Evolutionary conservation across 768 basidiomycete genomes (phyloP), one percentile per base, ranked within the genome.

Genomic region (Phlegmacium glaucopus): DNA sequence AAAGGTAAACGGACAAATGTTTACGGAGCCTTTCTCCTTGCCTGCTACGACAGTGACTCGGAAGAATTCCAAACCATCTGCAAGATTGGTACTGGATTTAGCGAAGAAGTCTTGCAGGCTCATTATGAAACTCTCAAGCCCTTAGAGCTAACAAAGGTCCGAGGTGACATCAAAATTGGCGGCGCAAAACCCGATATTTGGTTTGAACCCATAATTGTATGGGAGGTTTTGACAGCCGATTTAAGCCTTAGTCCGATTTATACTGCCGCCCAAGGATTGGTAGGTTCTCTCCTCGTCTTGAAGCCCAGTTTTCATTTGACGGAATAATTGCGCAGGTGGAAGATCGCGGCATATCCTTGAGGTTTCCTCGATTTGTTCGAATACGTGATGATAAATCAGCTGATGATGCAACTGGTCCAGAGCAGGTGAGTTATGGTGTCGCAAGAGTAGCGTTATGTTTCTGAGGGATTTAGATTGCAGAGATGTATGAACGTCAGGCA

Each of bases 31-130:
- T 98, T 96, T 80, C 78, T 98, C 17, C 80, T 99, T 30, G 96
- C 96, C 7, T 97, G 95, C 68, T 98, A 93, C 63, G 96, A 99
- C 64, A 74, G 83, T 47, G 96, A 98, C 56, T 78, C 87, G 15
- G 95, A 97, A 65, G 89, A 90, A 62, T 98, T 80, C 63, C 96
- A 99, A 61, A 94, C 94, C 4, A 93, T 98, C 44, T 98, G 96
- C 78, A 99, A 99, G 66, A 96, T 99, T 55, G 96, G 96, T 8
- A 99, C 96, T 0, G 96, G 96, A 1, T 98, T 99, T 71, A 90
- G 87, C 47, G 96, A 99, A 58, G 96, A 98, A 61, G 76, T 79
- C 49, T 66, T 99, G 28, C 83, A 87, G 59, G 67, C 77, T 12
- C 90, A 95, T 59, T 87, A 86, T 66, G 80, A 88, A n/a, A 71